Base-by-base conservation (phyloP, 108 stramenopile genomes). In the Fistulifera solaris region DNA sequence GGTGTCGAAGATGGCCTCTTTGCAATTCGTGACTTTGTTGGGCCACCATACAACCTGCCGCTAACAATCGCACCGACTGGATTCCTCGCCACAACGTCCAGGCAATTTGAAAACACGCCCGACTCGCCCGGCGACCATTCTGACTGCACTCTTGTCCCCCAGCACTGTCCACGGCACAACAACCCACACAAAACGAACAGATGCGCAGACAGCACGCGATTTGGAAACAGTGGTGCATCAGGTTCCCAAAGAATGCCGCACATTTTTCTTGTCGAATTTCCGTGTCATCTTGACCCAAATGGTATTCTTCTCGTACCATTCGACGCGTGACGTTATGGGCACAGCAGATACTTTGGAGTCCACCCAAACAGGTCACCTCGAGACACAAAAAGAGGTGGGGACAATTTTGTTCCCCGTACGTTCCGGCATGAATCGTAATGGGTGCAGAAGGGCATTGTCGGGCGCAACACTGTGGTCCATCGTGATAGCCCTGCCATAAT, bases 281-380 rank as follows among this genome's bases (percentile, higher is more conserved):
- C 12, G 73, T 75, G 0, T 76, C 76, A 57, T 81, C 80, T 10
- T 54, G 41, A 1, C 68, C 71, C 22, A 81, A 52, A 31, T 67
- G 68, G 15, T 73, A 66, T 35, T 81, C 61, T 1, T 72, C 67
- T 35, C 62, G 63, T 48, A 73, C 63, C 53, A 76, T 57, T 17
- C 73, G 65, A 47, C 80, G 63, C 39, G 65, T 77, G 43, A 77
- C 80, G 61, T 81, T 58, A 56, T 72, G 74, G 22, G 80, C 76
- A 62, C 80, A 81, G 40, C 80, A 81, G 15, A 72, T 48, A 44
- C 63, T 65, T 58, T 66, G 75, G n/a, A 62, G 11, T 18, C 80
- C 72, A 39, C 63, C 80, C 27, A 77, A 38, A 27, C 65, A 63
- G 11, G 42, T 45, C 0, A 81, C 73, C 49, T 81, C 76, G 11